Percentiles rank a stretch among this genome's conserved stretches.
phyloP scores from a whole-genome alignment of 805 yeast species.

The Wilhelminamyces savonicus region DNA sequence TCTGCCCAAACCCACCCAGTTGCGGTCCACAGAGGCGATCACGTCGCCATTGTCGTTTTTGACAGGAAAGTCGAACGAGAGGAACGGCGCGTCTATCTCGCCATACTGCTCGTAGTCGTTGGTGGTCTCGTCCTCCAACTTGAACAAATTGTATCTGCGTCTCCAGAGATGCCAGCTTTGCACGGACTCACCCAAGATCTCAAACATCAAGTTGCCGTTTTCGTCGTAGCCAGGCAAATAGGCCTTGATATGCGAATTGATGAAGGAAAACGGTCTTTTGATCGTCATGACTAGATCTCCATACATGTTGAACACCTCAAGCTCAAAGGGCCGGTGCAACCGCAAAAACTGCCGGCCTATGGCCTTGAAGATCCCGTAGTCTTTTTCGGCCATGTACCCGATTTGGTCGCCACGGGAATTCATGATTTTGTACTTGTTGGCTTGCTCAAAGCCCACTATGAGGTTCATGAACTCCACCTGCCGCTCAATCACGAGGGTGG shows the following conservation, averaged over 20 bases:
- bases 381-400: conserved; percentile 81
- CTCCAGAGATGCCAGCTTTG: conserved; percentile 97
- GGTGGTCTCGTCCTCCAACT: conserved; percentile 33
- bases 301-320: conserved; percentile 60
- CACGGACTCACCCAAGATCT: conserved; percentile 72
- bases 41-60: conserved; percentile 50
- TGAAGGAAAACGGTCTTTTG: conserved; percentile 77
- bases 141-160: conserved; percentile 76
- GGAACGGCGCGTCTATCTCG: conserved; percentile 75
- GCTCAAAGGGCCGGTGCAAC: conserved; percentile 79
- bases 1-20: conserved; percentile 92
- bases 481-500: conserved; percentile 82
- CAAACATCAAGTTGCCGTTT: conserved; percentile 31
- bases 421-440: conserved; percentile 70
- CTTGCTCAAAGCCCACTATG: conserved; percentile 86
- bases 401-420: conserved; percentile 67
- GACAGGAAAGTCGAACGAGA: conserved; percentile 83
- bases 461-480: conserved; percentile 85
- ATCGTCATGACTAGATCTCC: conserved; percentile 62
- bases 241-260: conserved; percentile 82
- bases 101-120: conserved; percentile 74
- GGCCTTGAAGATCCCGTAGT: conserved; percentile 58
- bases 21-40: conserved; percentile 77
- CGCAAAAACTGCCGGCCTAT: conserved; percentile 79
- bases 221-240: conserved; percentile 48